A percentile compares a stretch with the other conserved stretches of the same genome.
Evolutionary conservation across 2,329 filamentous ascomycete species (phyloP).

Genomic region (Botrytis aclada): DNA sequence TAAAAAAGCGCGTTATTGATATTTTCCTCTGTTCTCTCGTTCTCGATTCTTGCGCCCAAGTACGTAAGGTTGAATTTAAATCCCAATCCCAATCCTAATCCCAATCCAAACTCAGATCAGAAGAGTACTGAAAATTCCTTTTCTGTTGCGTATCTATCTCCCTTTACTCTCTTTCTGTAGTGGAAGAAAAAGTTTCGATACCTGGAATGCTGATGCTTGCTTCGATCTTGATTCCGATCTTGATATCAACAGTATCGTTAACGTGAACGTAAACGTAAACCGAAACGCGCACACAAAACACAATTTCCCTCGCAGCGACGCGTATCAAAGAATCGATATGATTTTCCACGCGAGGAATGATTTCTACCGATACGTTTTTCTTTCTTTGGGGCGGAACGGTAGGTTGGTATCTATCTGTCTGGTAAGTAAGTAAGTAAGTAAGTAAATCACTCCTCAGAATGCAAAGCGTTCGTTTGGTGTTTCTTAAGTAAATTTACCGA

Average conservation of each 20-base stretch:
- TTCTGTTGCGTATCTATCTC: not conserved
- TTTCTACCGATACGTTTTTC: too few relatives aligned
- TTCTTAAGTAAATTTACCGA: too few relatives aligned
- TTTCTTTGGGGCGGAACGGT: too few relatives aligned
- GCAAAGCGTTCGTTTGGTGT: too few relatives aligned
- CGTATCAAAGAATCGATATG: not conserved
- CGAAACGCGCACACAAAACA: too few relatives aligned
- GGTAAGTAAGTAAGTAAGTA: too few relatives aligned
- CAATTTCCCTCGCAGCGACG: too few relatives aligned
- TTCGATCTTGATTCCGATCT: not conserved
- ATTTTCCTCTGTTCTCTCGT: too few relatives aligned
- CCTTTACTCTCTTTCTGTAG: rapidly evolving
- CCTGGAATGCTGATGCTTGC: not conserved
- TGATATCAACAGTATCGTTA: too few relatives aligned
- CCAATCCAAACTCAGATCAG: not conserved
- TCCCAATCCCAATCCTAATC: not conserved
- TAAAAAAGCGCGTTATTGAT: not conserved
- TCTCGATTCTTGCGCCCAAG: not conserved
- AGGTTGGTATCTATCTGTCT: too few relatives aligned
- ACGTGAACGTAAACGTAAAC: too few relatives aligned
- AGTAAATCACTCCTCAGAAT: too few relatives aligned
- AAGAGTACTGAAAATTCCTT: not conserved
- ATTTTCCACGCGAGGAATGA: not conserved
- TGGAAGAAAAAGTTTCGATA: not conserved
- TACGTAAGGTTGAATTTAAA: not conserved